These are phyloP conservation scores for Tylopilus vinaceipallidus DNA, from an alignment of 768 basidiomycete genomes.

Conservation along the genomic window DNA sequence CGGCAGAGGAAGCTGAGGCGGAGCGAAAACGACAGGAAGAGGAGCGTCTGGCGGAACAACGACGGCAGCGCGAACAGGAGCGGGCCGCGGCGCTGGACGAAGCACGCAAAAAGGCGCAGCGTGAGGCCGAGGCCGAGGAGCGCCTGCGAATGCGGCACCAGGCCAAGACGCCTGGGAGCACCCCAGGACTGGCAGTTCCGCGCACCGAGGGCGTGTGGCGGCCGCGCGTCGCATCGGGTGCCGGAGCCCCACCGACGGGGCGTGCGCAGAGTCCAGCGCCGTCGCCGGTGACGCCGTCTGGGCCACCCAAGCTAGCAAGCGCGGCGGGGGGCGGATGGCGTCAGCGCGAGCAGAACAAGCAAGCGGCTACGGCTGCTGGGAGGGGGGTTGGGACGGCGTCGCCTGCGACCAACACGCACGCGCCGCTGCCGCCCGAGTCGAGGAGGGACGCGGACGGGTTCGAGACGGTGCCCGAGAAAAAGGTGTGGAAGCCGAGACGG, in stretches of 20 bases:
- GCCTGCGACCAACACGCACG: conserved; percentile 1
- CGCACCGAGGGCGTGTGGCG: conserved; percentile 22
- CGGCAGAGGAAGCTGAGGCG: conserved; percentile 54
- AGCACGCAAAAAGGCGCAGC: conserved; percentile 56
- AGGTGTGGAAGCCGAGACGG: conserved; percentile 24
- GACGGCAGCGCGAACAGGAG: conserved; percentile 52
- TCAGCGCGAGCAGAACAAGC: conserved; percentile 32
- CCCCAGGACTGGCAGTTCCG: conserved; percentile 19
- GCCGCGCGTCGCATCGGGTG: conserved; percentile 19
- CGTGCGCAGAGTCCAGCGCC: conserved; percentile 58
- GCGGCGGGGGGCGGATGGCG: conserved; percentile 56
- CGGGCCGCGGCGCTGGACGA: conserved; percentile 51
- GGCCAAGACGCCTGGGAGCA: conserved; percentile 27
- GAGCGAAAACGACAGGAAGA: conserved; percentile 62
- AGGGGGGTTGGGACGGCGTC: no score
- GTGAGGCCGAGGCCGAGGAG: conserved; percentile 70
- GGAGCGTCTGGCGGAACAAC: conserved; percentile 48
- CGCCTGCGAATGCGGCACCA: conserved; percentile 36
- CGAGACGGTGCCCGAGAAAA: conserved; percentile 48
- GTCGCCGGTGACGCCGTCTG: neutral
- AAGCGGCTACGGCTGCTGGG: neutral
- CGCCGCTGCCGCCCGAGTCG: conserved; percentile 38
- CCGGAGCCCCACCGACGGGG: conserved; percentile 25
- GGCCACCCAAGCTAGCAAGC: neutral
- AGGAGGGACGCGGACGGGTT: conserved; percentile 70